Conservation (phyloP, 306 rosid species). For the Dalbergia cochinchinensis region DNA sequence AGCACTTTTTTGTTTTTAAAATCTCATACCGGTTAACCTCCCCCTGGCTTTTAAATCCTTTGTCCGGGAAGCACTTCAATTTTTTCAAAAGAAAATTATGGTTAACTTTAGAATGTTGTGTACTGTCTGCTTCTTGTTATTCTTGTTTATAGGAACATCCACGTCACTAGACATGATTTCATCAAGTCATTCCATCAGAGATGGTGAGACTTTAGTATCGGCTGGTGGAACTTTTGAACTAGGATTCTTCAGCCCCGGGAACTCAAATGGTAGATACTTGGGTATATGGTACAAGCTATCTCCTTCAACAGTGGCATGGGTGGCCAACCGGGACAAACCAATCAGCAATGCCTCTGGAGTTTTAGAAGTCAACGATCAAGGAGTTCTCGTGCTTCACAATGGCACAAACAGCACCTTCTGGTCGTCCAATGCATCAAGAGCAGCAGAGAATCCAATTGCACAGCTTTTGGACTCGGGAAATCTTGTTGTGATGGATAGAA, state of each 20-base stretch:
- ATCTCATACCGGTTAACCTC: too few species aligned
- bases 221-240: conserved; percentile 26
- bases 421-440: conserved; percentile 28
- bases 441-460: conserved; percentile 33
- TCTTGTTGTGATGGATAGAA: conserved; percentile 40
- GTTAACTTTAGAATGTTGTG: not conserved
- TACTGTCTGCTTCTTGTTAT: not conserved
- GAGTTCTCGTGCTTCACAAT: conserved; percentile 29
- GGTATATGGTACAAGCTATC: conserved; percentile 40
- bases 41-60: not conserved
- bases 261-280: not conserved
- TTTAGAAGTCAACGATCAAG: conserved; percentile 28
- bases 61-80: too few species aligned
- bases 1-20: too few species aligned
- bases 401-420: conserved; percentile 22
- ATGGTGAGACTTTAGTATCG: conserved; percentile 41
- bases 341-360: conserved; percentile 12
- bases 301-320: conserved; percentile 40
- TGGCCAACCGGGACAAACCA: conserved; percentile 42
- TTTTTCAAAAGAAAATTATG: not conserved
- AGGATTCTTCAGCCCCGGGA: conserved; percentile 44
- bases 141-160: not conserved
- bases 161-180: conserved; percentile 3
- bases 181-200: conserved; percentile 9
- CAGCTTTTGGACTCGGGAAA: conserved; percentile 50